Evolutionary conservation across 2,329 filamentous ascomycete genomes (phyloP).

Genomic region (Fusarium xyrophilum): DNA sequence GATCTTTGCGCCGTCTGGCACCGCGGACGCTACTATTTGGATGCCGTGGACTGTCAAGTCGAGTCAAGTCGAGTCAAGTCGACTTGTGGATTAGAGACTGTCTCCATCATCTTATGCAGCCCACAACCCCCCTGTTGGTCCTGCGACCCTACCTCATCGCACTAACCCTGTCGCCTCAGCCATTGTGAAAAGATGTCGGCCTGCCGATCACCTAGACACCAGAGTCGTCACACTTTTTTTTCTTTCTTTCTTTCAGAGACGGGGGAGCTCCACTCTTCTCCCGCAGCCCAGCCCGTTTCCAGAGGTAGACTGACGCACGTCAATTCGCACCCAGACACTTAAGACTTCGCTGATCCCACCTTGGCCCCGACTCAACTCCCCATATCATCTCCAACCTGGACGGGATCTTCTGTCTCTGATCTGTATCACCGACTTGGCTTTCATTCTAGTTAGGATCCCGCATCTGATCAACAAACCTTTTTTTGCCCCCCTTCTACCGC

Average conservation of each 20-base stretch:
- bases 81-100: constrained; percentile 37
- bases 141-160: constrained; percentile 51
- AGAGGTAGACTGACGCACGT: constrained; percentile 51
- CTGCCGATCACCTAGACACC: constrained; percentile 62
- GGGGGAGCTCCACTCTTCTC: constrained; percentile 48
- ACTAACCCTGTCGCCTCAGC: constrained; percentile 55
- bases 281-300: constrained; percentile 50
- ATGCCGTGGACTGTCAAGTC: constrained; percentile 44
- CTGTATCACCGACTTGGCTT: constrained; percentile 55
- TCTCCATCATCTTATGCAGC: constrained; percentile 45
- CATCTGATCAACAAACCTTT: constrained; percentile 60
- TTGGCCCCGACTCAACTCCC: constrained; percentile 44
- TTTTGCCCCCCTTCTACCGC: constrained; percentile 30
- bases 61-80: constrained; percentile 44
- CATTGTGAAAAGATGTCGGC: constrained; percentile 58
- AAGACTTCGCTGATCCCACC: constrained; percentile 67
- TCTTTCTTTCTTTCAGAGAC: constrained; percentile 42
- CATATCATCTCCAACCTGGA: constrained; percentile 44
- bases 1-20: constrained; percentile 39
- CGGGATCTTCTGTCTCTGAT: constrained; percentile 50
- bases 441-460: constrained; percentile 54
- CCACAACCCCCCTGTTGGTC: constrained; percentile 47
- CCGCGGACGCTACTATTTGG: constrained; percentile 42
- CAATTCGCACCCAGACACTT: constrained; percentile 57
- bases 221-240: constrained; percentile 59